phyloP scores from a whole-genome alignment of 2,329 filamentous ascomycete genomes.

The Dactylonectria macrodidyma region DNA sequence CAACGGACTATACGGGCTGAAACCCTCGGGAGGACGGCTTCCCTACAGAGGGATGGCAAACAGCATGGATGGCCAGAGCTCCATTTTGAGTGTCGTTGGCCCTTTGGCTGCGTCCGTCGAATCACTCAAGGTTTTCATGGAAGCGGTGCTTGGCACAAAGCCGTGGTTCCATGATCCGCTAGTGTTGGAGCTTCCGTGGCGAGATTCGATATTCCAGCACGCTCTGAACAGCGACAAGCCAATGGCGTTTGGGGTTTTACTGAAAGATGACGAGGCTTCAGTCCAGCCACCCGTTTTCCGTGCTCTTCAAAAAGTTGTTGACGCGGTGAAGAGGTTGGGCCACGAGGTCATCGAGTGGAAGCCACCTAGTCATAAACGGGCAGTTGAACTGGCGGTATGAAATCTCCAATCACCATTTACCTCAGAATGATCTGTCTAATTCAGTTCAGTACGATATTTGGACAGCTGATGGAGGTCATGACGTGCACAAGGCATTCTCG shows the following conservation, averaged over 20 bases:
- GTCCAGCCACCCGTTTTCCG: not conserved
- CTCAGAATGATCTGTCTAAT: not conserved
- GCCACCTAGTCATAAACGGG: not conserved
- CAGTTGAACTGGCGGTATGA: not conserved
- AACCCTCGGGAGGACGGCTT: constrained; percentile 19
- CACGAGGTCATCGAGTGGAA: not conserved
- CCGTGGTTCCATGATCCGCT: constrained; percentile 8
- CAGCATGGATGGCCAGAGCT: not conserved
- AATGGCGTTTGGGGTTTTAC: constrained; percentile 1
- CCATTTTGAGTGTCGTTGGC: not conserved
- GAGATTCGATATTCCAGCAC: not conserved
- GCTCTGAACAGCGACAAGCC: not conserved
- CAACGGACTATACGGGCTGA: constrained; percentile 28
- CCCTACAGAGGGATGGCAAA: not conserved
- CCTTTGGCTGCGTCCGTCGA: not conserved
- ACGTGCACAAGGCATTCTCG: not conserved
- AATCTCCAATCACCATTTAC: not conserved
- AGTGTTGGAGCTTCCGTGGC: constrained; percentile 3
- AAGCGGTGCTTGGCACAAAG: constrained; percentile 3
- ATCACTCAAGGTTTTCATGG: not conserved
- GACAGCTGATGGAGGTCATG: not conserved
- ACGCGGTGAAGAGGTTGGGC: not conserved
- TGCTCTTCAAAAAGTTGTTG: not conserved
- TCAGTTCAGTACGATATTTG: not conserved
- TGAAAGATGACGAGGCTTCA: constrained; percentile 2